phyloP scores from a whole-genome alignment of 2,329 filamentous ascomycete species.

The Scedosporium minutisporum region DNA sequence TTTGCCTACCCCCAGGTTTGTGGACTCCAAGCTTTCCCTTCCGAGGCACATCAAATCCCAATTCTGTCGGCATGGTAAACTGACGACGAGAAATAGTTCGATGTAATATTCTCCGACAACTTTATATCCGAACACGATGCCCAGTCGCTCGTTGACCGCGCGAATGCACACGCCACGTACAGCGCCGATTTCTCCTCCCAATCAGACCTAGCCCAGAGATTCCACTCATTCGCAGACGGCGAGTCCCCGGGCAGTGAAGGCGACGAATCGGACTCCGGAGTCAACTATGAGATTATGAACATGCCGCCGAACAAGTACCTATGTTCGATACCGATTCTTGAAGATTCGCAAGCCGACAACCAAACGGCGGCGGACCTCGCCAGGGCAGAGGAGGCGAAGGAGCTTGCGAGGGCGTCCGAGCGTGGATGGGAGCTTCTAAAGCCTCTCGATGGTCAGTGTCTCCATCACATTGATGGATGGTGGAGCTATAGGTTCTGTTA shows the following conservation, averaged over 20 bases:
- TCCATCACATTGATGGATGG: conserved; percentile 79
- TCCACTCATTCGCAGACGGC: not conserved
- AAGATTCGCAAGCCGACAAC: conserved; percentile 45
- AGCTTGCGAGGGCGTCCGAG: conserved; percentile 65
- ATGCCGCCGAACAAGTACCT: conserved; percentile 63
- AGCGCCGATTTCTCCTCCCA: conserved; percentile 13
- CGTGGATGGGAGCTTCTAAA: conserved; percentile 73
- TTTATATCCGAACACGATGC: conserved; percentile 66
- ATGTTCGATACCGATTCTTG: conserved; percentile 71
- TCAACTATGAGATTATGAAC: conserved; percentile 64
- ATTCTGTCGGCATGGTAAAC: not conserved
- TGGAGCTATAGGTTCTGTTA: conserved; percentile 97
- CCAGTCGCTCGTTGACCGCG: conserved; percentile 31
- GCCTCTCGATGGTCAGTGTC: conserved; percentile 67
- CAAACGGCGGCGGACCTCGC: conserved; percentile 58
- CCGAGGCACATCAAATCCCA: not conserved
- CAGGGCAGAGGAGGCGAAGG: conserved; percentile 67
- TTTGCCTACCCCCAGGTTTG: conserved; percentile 77
- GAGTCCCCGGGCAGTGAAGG: not conserved
- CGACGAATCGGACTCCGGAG: conserved; percentile 20
- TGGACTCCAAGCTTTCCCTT: not conserved
- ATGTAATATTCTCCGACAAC: conserved; percentile 64
- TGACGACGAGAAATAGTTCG: conserved; percentile 49
- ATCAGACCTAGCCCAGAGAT: conserved; percentile 1
- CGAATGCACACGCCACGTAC: conserved; percentile 12